Conservation (phyloP, 768 basidiomycete species). For the Suillus cothurnatus region DNA sequence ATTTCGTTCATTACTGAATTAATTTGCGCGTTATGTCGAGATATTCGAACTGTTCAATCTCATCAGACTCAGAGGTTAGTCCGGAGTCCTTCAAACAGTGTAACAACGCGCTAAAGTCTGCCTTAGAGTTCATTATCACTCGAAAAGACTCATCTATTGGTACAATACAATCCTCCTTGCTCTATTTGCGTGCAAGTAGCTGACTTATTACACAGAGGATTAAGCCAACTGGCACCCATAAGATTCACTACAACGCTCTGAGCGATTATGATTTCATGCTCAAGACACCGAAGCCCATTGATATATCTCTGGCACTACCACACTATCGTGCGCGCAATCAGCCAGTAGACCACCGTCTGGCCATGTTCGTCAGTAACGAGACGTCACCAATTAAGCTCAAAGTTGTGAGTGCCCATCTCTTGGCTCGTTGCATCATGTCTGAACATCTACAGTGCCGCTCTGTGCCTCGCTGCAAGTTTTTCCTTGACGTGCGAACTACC, state of each 20-base stretch:
- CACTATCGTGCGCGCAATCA: conserved; percentile 79
- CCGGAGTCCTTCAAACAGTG: background rate
- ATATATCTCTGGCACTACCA: conserved; percentile 69
- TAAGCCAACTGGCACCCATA: conserved; percentile 52
- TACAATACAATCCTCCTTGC: conserved; percentile 6
- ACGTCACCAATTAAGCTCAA: conserved; percentile 63
- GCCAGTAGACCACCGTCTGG: conserved; percentile 70
- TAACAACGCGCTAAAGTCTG: conserved; percentile 13
- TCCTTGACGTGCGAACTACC: conserved; percentile 65
- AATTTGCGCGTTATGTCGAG: conserved; percentile 22
- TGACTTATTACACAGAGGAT: conserved; percentile 23
- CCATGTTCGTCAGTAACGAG: conserved; percentile 63
- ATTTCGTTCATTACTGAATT: conserved; percentile 5
- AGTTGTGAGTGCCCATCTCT: conserved; percentile 54
- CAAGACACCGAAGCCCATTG: conserved; percentile 51
- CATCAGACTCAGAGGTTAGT: conserved; percentile 27
- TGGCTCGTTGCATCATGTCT: conserved; percentile 14
- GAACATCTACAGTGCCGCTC: conserved; percentile 53
- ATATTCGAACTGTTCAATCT: conserved; percentile 22
- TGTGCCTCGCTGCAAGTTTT: conserved; percentile 54
- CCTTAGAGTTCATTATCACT: conserved; percentile 26
- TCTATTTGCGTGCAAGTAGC: background rate
- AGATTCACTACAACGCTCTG: conserved; percentile 62
- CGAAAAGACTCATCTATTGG: conserved; percentile 21
- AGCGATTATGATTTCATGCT: conserved; percentile 73